A percentile compares a stretch with the other conserved stretches of the same genome.
Evolutionary conservation across 2,329 filamentous ascomycete genomes (phyloP).

Genomic region (Fusarium agapanthi): DNA sequence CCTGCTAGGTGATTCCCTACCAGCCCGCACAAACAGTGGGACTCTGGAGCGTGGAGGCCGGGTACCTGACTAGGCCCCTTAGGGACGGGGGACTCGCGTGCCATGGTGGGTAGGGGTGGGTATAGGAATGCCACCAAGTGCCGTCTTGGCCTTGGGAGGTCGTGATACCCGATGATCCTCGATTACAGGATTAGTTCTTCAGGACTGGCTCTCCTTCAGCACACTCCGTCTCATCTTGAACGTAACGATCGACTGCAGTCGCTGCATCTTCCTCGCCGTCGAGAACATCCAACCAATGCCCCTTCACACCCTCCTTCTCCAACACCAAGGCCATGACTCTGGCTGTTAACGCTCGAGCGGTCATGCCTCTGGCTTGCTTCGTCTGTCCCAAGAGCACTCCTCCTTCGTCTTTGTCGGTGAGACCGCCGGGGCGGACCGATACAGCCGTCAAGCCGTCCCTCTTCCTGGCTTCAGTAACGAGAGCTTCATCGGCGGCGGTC

Average conservation of each 20-base stretch:
- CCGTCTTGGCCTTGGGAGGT: background rate
- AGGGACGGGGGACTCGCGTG: background rate
- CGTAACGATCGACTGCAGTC: constrained; percentile 34
- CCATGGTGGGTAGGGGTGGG: background rate
- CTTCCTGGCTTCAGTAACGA: constrained; percentile 55
- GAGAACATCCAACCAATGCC: constrained; percentile 60
- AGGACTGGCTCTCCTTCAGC: constrained; percentile 35
- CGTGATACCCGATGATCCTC: background rate
- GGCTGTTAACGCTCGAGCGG: constrained; percentile 66
- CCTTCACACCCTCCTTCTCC: constrained; percentile 53
- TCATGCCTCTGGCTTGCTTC: constrained; percentile 47
- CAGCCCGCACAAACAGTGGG: constrained; percentile 3
- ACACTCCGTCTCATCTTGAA: constrained; percentile 35
- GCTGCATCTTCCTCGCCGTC: constrained; percentile 56
- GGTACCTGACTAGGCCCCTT: background rate
- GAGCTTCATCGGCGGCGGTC: constrained; percentile 61
- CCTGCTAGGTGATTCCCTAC: background rate
- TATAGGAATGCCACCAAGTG: background rate
- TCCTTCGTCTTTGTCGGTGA: constrained; percentile 57
- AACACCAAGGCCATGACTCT: constrained; percentile 58
- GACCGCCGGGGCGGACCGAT: constrained; percentile 57
- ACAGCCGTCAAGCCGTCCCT: constrained; percentile 53
- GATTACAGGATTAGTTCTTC: constrained; percentile 6
- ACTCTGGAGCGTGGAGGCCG: background rate
- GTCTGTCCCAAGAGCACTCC: constrained; percentile 54